A percentile compares a stretch with the other conserved stretches of the same genome.
Conservation (phyloP, 192 early-diverging fungal species). For the Coemansia sp. region DNA sequence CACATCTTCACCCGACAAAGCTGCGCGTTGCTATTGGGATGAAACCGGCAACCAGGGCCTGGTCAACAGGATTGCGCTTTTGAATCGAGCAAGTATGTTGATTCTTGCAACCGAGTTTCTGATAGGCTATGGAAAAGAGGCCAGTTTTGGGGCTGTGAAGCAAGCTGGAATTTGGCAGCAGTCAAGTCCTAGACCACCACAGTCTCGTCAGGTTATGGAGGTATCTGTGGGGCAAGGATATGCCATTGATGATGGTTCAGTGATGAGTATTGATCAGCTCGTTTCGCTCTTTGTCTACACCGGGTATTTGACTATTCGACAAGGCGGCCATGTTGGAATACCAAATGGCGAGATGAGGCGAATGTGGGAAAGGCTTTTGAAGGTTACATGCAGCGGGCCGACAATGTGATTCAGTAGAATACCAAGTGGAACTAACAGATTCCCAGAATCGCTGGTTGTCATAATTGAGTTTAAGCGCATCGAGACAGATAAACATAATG, state of each 20-base stretch:
- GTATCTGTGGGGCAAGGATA: not conserved
- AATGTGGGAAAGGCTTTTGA: constrained; percentile 1
- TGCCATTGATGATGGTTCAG: not conserved
- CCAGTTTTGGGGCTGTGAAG: not conserved
- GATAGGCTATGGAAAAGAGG: not conserved
- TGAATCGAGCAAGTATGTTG: not conserved
- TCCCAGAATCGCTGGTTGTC: not conserved
- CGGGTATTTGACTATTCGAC: constrained; percentile 10
- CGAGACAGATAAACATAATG: not conserved
- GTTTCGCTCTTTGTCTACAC: constrained; percentile 20
- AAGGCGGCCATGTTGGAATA: not conserved
- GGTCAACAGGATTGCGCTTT: not conserved
- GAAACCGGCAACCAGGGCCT: not conserved
- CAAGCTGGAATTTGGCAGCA: not conserved
- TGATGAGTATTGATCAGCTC: not conserved
- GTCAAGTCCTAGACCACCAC: not conserved
- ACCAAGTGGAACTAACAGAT: not conserved
- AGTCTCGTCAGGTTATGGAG: not conserved
- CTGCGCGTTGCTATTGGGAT: not conserved
- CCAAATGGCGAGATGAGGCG: constrained; percentile 12
- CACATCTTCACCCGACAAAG: not conserved
- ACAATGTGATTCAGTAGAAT: not conserved
- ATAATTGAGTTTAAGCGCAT: not conserved
- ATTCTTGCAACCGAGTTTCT: constrained; percentile 2
- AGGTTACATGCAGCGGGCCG: not conserved